Conservation (phyloP, 2,329 filamentous ascomycete species). For the Emergomyces pasteurianus region DNA sequence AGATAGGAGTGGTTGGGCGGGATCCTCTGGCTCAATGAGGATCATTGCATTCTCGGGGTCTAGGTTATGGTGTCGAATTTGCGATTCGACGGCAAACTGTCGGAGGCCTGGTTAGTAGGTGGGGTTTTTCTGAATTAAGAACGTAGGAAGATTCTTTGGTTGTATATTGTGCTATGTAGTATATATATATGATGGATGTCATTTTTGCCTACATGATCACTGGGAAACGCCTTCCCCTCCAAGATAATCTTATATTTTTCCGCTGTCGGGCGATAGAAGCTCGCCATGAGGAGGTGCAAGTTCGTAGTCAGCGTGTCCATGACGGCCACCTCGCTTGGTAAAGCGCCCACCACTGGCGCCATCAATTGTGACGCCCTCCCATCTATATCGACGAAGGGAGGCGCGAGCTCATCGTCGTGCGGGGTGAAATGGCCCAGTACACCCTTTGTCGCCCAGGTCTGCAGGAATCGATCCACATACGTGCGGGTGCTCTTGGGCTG, state of each 20-base stretch:
- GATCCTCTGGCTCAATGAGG: slow-evolving; percentile 53
- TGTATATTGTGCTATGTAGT: neutral
- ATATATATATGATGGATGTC: neutral
- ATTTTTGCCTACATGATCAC: slow-evolving; percentile 53
- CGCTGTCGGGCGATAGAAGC: slow-evolving; percentile 62
- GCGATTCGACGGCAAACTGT: slow-evolving; percentile 72
- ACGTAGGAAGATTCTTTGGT: neutral
- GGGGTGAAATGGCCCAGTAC: slow-evolving; percentile 72
- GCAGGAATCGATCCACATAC: slow-evolving; percentile 60
- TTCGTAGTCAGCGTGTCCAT: slow-evolving; percentile 84
- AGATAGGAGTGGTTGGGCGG: slow-evolving; percentile 45
- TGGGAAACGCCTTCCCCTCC: slow-evolving; percentile 85
- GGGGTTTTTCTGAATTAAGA: too few species aligned
- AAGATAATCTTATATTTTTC: slow-evolving; percentile 66
- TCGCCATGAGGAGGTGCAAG: slow-evolving; percentile 69
- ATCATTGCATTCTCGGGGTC: slow-evolving; percentile 59
- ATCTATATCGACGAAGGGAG: slow-evolving; percentile 67
- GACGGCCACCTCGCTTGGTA: slow-evolving; percentile 61
- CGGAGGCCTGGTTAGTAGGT: neutral
- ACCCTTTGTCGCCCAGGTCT: slow-evolving; percentile 73
- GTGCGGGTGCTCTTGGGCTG: slow-evolving; percentile 59
- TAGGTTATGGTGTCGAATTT: slow-evolving; percentile 59
- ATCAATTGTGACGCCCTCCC: slow-evolving; percentile 59
- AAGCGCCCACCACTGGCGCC: slow-evolving; percentile 62
- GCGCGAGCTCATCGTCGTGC: slow-evolving; percentile 54